These are phyloP conservation scores for Sclerotinia trifoliorum DNA, from an alignment of 2,329 filamentous ascomycete genomes.

Conservation along the genomic window DNA sequence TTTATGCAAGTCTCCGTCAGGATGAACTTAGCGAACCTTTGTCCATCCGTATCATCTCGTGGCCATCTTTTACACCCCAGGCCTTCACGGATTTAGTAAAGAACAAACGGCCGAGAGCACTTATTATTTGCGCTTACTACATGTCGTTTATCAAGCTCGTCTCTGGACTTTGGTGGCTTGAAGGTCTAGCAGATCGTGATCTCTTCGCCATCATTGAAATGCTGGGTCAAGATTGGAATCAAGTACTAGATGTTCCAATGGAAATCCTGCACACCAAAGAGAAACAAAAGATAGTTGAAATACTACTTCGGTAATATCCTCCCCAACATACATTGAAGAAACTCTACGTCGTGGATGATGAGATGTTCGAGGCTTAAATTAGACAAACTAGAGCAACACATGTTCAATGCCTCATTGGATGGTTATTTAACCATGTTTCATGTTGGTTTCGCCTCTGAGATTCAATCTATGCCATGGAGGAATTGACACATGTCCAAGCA, in stretches of 20 bases:
- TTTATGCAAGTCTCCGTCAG: conserved; percentile 36
- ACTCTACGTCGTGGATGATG: neutral
- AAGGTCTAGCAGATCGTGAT: conserved; percentile 28
- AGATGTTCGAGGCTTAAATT: neutral
- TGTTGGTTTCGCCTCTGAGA: neutral
- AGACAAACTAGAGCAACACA: neutral
- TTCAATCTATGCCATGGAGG: neutral
- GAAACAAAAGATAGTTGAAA: conserved; percentile 33
- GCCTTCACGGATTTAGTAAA: conserved; percentile 23
- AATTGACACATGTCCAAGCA: neutral
- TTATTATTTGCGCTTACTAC: conserved; percentile 31
- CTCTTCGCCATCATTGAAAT: conserved; percentile 23
- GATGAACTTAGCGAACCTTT: conserved; percentile 30
- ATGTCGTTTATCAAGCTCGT: conserved; percentile 30
- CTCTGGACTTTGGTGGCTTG: conserved; percentile 30
- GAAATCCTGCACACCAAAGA: conserved; percentile 20
- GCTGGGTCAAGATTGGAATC: conserved; percentile 24
- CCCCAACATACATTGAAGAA: neutral
- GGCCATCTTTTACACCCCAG: conserved; percentile 28
- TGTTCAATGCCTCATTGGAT: neutral
- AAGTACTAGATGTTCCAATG: conserved; percentile 25
- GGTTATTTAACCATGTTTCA: neutral
- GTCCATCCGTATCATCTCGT: conserved; percentile 33
- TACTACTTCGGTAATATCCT: conserved; percentile 22
- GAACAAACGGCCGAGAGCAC: conserved; percentile 27